Conservation (phyloP, 805 yeast genomes). For the Lipomyces yamanashiensis region DNA sequence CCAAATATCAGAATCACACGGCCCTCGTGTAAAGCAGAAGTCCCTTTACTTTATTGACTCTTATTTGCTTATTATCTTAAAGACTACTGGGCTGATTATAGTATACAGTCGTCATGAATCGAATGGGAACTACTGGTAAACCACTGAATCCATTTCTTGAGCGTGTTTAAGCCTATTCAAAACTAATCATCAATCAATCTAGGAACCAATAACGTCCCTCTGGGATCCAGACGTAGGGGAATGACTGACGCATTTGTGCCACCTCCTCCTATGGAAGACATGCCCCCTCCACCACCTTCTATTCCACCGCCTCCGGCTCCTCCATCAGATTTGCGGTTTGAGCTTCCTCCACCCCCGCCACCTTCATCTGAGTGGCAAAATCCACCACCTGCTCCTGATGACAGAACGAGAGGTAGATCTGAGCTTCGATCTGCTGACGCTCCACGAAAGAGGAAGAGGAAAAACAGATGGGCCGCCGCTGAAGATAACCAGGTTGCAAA, state of each 20-base stretch:
- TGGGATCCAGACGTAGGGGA: slow-evolving; percentile 34
- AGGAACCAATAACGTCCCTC: slow-evolving; percentile 37
- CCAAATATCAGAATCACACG: too few relatives aligned
- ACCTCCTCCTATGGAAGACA: slow-evolving; percentile 17
- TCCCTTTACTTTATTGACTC: too few relatives aligned
- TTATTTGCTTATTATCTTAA: too few relatives aligned
- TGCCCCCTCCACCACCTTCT: slow-evolving; percentile 26
- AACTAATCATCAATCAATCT: neutral
- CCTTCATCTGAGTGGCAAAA: slow-evolving; percentile 11
- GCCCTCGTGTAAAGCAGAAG: too few relatives aligned
- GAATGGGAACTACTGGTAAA: slow-evolving; percentile 9
- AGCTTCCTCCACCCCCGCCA: slow-evolving; percentile 29
- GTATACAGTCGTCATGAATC: neutral
- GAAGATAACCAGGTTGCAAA: slow-evolving; percentile 43
- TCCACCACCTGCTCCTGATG: slow-evolving; percentile 11
- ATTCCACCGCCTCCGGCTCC: slow-evolving; percentile 34
- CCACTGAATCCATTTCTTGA: neutral
- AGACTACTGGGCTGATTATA: too few relatives aligned
- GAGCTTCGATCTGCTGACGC: slow-evolving; percentile 9
- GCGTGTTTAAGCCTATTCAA: neutral
- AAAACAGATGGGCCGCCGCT: slow-evolving; percentile 43
- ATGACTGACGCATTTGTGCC: slow-evolving; percentile 25
- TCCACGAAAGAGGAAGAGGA: slow-evolving; percentile 33
- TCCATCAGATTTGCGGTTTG: neutral
- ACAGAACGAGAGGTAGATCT: slow-evolving; percentile 23